A percentile compares a stretch with the other conserved stretches of the same genome.
Conservation (phyloP, 208 protist species). For the Leishmania tarentolae region DNA sequence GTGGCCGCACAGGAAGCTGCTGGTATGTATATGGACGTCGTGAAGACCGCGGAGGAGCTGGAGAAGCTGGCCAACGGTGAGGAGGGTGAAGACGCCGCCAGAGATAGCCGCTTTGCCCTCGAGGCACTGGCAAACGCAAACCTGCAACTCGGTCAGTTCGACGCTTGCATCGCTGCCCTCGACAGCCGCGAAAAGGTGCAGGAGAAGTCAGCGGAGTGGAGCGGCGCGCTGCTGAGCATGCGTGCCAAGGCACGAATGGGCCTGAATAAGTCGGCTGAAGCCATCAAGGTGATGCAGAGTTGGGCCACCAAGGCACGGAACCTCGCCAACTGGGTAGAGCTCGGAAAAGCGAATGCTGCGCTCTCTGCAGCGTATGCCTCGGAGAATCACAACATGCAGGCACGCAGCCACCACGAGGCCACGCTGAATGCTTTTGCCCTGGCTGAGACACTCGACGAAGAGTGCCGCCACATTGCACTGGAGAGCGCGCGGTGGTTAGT, state of each 20-base stretch:
- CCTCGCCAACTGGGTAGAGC: constrained; percentile 59
- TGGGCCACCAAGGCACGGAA: constrained; percentile 79
- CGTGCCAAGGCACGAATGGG: constrained; percentile 78
- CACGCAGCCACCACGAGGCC: constrained; percentile 64
- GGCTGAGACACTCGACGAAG: constrained; percentile 29
- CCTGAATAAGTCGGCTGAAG: constrained; percentile 53
- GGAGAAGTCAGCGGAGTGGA: constrained; percentile 75
- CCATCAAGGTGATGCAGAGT: constrained; percentile 75
- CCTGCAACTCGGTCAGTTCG: constrained; percentile 82
- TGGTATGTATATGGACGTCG: constrained; percentile 67
- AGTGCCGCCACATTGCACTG: constrained; percentile 48
- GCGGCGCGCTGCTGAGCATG: constrained; percentile 61
- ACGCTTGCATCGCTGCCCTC: constrained; percentile 68
- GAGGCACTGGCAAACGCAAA: constrained; percentile 83
- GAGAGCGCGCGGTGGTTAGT: constrained; percentile 85
- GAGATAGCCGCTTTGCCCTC: constrained; percentile 78
- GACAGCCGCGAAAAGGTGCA: constrained; percentile 85
- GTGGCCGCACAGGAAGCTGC: constrained; percentile 66
- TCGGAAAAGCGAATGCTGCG: constrained; percentile 65
- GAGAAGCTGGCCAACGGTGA: constrained; percentile 54
- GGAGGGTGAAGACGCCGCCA: constrained; percentile 70
- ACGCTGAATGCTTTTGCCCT: constrained; percentile 56
- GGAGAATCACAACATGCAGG: constrained; percentile 57
- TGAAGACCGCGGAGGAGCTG: constrained; percentile 77
- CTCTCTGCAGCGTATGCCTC: constrained; percentile 70